Conservation (phyloP, 331 rosid species). For the Pyracantha coccinea region DNA sequence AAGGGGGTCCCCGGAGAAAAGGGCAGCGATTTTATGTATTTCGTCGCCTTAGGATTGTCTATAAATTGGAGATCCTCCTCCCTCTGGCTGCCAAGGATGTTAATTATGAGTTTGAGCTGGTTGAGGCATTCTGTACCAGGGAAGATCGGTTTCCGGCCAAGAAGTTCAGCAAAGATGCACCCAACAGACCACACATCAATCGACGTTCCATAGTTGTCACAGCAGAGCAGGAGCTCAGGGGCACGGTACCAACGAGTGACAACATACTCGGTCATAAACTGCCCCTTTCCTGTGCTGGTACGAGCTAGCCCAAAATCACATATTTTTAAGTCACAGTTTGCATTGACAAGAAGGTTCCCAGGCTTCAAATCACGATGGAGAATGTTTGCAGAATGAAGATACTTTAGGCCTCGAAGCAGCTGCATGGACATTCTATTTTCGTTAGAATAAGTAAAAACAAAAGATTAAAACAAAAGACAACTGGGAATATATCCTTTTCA, state of each 20-base stretch:
- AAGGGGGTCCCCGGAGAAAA: slow-evolving; percentile 50
- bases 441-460: slow-evolving; percentile 16
- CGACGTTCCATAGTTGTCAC: slow-evolving; percentile 72
- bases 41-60: slow-evolving; percentile 73
- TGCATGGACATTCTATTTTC: slow-evolving; percentile 21
- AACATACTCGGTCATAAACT: slow-evolving; percentile 89
- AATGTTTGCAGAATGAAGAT: slow-evolving; percentile 86
- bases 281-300: slow-evolving; percentile 54
- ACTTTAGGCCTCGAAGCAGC: slow-evolving; percentile 80
- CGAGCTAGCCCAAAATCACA: slow-evolving; percentile 89
- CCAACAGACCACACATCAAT: slow-evolving; percentile 90
- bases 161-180: slow-evolving; percentile 80
- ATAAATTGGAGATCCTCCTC: slow-evolving; percentile 74
- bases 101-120: slow-evolving; percentile 65
- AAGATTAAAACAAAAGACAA: slow-evolving; percentile 6
- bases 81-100: slow-evolving; percentile 75
- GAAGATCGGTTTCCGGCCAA: slow-evolving; percentile 69
- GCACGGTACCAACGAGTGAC: slow-evolving; percentile 90
- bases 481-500: neutral
- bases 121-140: slow-evolving; percentile 77
- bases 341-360: slow-evolving; percentile 74
- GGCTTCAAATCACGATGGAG: slow-evolving; percentile 91
- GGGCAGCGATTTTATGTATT: slow-evolving; percentile 46
- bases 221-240: slow-evolving; percentile 81
- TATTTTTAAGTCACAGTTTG: slow-evolving; percentile 80